Evolutionary conservation across 1,139 yeast species (phyloP).

Genomic region (Yamadazyma atmosphaerica): DNA sequence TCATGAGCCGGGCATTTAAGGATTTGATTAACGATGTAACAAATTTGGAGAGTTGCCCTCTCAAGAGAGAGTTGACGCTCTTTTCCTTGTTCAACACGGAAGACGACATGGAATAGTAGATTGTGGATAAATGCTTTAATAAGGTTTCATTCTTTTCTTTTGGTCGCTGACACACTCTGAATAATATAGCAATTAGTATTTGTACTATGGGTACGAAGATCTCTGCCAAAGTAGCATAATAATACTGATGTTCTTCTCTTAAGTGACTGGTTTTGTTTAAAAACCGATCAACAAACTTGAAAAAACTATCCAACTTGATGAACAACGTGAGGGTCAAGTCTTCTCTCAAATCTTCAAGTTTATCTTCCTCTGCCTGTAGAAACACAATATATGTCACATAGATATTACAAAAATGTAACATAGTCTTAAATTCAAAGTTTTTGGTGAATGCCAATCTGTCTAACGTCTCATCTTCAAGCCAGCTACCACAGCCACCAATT

Average conservation of each 20-base stretch:
- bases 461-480: conserved; percentile 24
- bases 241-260: conserved; percentile 22
- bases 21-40: conserved; percentile 17
- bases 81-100: conserved; percentile 9
- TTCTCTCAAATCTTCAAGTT: conserved; percentile 20
- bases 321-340: conserved; percentile 22
- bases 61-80: conserved; percentile 15
- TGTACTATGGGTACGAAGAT: conserved; percentile 34
- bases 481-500: conserved; percentile 26
- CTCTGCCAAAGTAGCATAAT: conserved; percentile 31
- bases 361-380: conserved; percentile 37
- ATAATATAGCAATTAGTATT: conserved; percentile 35
- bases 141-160: conserved; percentile 14
- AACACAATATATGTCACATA: conserved; percentile 32
- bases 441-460: conserved; percentile 17
- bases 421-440: conserved; percentile 27
- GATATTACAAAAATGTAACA: conserved; percentile 31
- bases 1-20: conserved; percentile 19
- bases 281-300: conserved; percentile 13
- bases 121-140: conserved; percentile 13
- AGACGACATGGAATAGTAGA: conserved; percentile 12
- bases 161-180: conserved; percentile 23
- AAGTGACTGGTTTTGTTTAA: conserved; percentile 6
- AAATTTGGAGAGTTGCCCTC: conserved; percentile 19
- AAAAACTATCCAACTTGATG: conserved; percentile 12